Evolutionary conservation across 129 eudicot genomes (phyloP).

Genomic region (Silybum marianum): DNA sequence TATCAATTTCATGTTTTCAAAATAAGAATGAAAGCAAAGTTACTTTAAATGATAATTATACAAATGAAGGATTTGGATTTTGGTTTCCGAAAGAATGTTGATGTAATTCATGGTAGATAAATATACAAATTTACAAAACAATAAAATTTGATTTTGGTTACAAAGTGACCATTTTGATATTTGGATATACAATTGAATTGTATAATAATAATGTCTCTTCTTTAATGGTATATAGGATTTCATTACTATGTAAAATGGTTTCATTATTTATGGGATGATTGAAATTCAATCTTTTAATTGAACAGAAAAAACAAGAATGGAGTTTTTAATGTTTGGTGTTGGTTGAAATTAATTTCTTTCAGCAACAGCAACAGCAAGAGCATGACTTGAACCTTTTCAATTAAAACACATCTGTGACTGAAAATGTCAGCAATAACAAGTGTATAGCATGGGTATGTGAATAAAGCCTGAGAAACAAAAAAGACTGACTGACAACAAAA

Average conservation of each 20-base stretch:
- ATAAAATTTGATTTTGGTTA: neutral
- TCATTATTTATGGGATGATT: neutral
- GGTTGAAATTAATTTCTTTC: neutral
- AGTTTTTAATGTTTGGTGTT: neutral
- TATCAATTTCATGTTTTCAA: neutral
- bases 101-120: too few relatives aligned
- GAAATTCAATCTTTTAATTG: neutral
- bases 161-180: neutral
- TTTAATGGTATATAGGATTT: neutral
- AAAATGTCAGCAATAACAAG: constrained; percentile 3
- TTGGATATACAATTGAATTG: neutral
- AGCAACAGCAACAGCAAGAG: neutral
- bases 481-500: constrained; percentile 26
- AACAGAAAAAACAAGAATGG: neutral
- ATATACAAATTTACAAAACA: too few relatives aligned
- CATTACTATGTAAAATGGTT: neutral
- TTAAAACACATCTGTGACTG: constrained; percentile 25
- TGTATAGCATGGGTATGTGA: constrained; percentile 14
- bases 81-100: too few relatives aligned
- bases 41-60: too few relatives aligned
- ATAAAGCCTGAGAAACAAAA: constrained; percentile 34
- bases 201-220: neutral
- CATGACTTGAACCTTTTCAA: neutral
- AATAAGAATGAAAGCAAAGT: too few relatives aligned
- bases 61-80: too few relatives aligned